phyloP scores from a whole-genome alignment of 2,329 filamentous ascomycete species.

The Leptosphaerulina australis region DNA sequence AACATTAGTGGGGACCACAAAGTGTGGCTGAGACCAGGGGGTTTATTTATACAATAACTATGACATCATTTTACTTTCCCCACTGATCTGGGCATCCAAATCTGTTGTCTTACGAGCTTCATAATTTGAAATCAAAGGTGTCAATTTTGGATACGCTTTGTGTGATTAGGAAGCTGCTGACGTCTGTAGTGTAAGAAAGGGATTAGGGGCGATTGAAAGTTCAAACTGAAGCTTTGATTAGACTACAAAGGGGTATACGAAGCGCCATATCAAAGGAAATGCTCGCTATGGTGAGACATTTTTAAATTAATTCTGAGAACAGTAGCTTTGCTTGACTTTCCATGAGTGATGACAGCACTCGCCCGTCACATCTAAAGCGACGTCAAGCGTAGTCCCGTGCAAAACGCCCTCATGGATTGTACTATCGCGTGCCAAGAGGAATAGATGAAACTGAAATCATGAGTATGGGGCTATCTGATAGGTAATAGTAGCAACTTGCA shows the following conservation, averaged over 20 bases:
- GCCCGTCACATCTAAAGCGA: not conserved
- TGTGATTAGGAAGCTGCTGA: not conserved
- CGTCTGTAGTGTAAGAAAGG: not conserved
- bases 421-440: not conserved
- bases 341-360: not conserved
- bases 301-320: too few relatives aligned
- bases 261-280: not conserved
- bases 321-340: not conserved
- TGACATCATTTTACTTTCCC: constrained; percentile 18
- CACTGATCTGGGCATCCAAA: not conserved
- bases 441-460: not conserved
- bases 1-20: constrained; percentile 12
- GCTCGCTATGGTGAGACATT: not conserved
- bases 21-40: constrained; percentile 14
- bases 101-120: not conserved
- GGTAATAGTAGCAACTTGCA: constrained; percentile 21
- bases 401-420: constrained; percentile 1
- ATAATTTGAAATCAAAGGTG: not conserved
- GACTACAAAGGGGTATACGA: constrained; percentile 3
- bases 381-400: not conserved
- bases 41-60: constrained; percentile 3
- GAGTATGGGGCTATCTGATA: not conserved
- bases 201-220: not conserved
- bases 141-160: not conserved
- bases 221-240: not conserved